Evolutionary conservation across 306 rosid species (phyloP), one percentile per base, ranked within the genome.

Genomic region (Argentina anserina): DNA sequence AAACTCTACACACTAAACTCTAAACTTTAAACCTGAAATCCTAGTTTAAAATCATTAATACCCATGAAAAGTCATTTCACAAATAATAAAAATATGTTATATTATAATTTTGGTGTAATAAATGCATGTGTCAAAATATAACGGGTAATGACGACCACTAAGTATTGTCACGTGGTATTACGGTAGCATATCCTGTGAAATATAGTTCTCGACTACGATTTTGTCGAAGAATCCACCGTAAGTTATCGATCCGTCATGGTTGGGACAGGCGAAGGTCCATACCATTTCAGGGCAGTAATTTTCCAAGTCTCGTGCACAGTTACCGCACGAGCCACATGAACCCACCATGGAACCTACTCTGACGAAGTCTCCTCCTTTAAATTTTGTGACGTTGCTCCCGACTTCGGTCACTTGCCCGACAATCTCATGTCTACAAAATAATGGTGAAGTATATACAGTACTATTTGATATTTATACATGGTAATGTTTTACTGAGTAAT

Each of bases 391-490:
- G 33, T 53, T 75, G 58, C 72, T 13, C 10, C 78, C 78, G 18
- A 75, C 73, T 33, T 55, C 13, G 15, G 73, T 66, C 49, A 53
- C 66, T 55, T 65, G 34, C 0, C 73, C 73, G 9, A 55, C 34
- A 28, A 75, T 66, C 79, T 66, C 79, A 12, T 75, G 79, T 29
- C 79, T 75, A 20, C 18, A 65, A 25, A 14, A 21, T 33, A 23
- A 10, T 4, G 29, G 9, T 13, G n/a, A 34, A 14, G 7, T 33
- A 33, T 33, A 37, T 28, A n/a, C n/a, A n/a, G n/a, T n/a, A n/a
- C n/a, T n/a, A n/a, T n/a, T n/a, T 12, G 17, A 3, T 17, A 4
- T 33, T 33, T 46, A 15, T n/a, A n/a, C n/a, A n/a, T 14, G 52
- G 52, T 50, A 26, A n/a, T 50, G 28, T 7, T 50, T n/a, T n/a